phyloP scores from a whole-genome alignment of 2,329 filamentous ascomycete species.

The Pezicula radicicola region DNA sequence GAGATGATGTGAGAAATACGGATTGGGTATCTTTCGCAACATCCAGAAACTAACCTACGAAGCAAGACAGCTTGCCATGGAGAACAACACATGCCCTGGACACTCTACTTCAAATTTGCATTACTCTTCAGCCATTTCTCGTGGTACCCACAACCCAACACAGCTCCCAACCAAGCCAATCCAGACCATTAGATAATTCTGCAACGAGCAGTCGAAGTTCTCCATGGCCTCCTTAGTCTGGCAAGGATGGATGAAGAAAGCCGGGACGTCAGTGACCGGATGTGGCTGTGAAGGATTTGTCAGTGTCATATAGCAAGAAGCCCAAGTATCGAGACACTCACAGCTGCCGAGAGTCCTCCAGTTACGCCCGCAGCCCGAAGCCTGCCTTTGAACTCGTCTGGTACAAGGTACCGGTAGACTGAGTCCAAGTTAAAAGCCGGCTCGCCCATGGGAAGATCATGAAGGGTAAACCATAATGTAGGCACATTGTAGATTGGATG shows the following conservation, averaged over 20 bases:
- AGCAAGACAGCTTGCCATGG: too few relatives aligned
- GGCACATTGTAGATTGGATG: slow-evolving; percentile 74
- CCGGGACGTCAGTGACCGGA: slow-evolving; percentile 72
- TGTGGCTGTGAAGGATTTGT: slow-evolving; percentile 43
- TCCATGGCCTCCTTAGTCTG: slow-evolving; percentile 79
- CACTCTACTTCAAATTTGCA: too few relatives aligned
- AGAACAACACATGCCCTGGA: background rate
- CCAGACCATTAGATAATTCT: slow-evolving; percentile 83
- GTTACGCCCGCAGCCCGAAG: slow-evolving; percentile 61
- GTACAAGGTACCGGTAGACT: slow-evolving; percentile 69
- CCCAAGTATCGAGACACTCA: slow-evolving; percentile 44
- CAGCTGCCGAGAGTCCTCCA: slow-evolving; percentile 73
- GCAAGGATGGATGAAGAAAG: slow-evolving; percentile 93
- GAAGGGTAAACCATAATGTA: slow-evolving; percentile 72
- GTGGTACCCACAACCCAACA: slow-evolving; percentile 75
- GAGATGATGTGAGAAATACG: too few relatives aligned
- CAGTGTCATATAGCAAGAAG: background rate
- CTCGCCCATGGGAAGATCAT: slow-evolving; percentile 53
- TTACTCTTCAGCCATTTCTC: slow-evolving; percentile 51
- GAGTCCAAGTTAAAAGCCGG: slow-evolving; percentile 61
- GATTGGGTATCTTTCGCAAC: too few relatives aligned
- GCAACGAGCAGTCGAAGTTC: slow-evolving; percentile 53
- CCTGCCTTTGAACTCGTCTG: slow-evolving; percentile 57
- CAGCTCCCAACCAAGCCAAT: slow-evolving; percentile 80
- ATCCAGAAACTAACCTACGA: too few relatives aligned